Conservation (phyloP, 495 filamentous ascomycete species). For the Aspergillus steynii region DNA sequence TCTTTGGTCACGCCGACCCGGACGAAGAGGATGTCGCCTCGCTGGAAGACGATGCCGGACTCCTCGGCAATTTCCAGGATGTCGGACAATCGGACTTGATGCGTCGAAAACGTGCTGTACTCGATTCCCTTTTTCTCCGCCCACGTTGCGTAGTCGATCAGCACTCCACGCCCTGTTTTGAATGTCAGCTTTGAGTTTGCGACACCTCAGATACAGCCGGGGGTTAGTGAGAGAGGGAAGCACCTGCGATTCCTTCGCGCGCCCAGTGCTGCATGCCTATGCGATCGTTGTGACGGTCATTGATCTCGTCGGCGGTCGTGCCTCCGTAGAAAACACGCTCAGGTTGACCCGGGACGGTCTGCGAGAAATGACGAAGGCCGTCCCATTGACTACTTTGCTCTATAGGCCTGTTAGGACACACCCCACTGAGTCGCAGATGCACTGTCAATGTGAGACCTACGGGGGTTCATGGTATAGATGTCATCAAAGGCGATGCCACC, state of each 20-base stretch:
- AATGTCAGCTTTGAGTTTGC: not conserved
- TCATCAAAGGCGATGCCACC: conserved; percentile 58
- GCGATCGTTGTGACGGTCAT: conserved; percentile 50
- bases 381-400: conserved; percentile 74
- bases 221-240: conserved; percentile 7
- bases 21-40: conserved; percentile 57
- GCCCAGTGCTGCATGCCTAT: conserved; percentile 50
- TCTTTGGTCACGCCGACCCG: conserved; percentile 47
- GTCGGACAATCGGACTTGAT: conserved; percentile 40
- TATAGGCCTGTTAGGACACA: conserved; percentile 3
- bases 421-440: not conserved
- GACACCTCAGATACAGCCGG: not conserved
- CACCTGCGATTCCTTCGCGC: conserved; percentile 45
- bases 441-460: conserved; percentile 18
- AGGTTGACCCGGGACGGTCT: conserved; percentile 31
- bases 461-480: conserved; percentile 67
- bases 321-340: conserved; percentile 52
- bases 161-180: conserved; percentile 48
- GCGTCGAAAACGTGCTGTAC: conserved; percentile 38
- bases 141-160: conserved; percentile 57
- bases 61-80: conserved; percentile 39
- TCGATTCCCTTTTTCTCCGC: conserved; percentile 37
- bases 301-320: conserved; percentile 46
- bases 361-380: conserved; percentile 58
- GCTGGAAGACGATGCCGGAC: conserved; percentile 40